A percentile compares a stretch with the other conserved stretches of the same genome.
phyloP scores from a whole-genome alignment of 2,329 filamentous ascomycete species.

The Corynespora cassiicola region DNA sequence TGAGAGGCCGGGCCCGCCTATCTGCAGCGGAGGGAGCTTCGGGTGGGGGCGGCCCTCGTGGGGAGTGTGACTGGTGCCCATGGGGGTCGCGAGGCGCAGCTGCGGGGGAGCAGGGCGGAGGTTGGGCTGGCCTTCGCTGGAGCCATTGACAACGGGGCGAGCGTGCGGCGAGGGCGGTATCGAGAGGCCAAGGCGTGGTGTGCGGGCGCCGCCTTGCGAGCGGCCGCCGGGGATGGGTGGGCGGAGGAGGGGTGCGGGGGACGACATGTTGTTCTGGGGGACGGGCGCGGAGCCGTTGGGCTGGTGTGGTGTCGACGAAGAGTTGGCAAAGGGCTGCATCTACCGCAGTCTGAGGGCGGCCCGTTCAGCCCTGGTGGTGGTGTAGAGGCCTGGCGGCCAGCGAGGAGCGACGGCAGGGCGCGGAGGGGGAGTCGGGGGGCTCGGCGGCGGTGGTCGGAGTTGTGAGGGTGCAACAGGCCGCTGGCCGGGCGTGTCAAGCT shows the following conservation, averaged over 20 bases:
- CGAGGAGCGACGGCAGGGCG: conserved; percentile 8
- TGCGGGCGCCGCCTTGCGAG: conserved; percentile 64
- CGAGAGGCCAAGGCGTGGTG: conserved; percentile 83
- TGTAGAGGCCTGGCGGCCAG: conserved; percentile 3
- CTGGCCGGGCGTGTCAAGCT: conserved; percentile 10
- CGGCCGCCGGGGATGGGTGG: conserved; percentile 76
- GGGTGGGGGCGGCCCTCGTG: conserved; percentile 68
- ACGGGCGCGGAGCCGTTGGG: too few species aligned
- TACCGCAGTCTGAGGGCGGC: too few species aligned
- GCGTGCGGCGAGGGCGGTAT: conserved; percentile 87
- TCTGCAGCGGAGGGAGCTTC: conserved; percentile 62
- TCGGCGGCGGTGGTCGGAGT: too few species aligned
- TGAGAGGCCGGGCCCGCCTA: conserved; percentile 60
- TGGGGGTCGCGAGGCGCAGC: conserved; percentile 84
- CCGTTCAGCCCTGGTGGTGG: conserved; percentile 6
- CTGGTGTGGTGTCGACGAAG: conserved; percentile 22
- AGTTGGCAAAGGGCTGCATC: conserved; percentile 34
- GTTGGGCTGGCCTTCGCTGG: conserved; percentile 45
- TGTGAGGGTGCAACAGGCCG: conserved; percentile 14
- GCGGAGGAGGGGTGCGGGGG: conserved; percentile 80
- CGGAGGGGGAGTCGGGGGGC: too few species aligned
- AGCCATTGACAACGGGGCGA: conserved; percentile 74
- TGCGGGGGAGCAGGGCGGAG: conserved; percentile 74
- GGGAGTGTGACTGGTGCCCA: conserved; percentile 77
- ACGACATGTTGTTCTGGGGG: conserved; percentile 66